Base-by-base conservation (phyloP, 2,329 filamentous ascomycete species). In the Tolypocladium capitatum region DNA sequence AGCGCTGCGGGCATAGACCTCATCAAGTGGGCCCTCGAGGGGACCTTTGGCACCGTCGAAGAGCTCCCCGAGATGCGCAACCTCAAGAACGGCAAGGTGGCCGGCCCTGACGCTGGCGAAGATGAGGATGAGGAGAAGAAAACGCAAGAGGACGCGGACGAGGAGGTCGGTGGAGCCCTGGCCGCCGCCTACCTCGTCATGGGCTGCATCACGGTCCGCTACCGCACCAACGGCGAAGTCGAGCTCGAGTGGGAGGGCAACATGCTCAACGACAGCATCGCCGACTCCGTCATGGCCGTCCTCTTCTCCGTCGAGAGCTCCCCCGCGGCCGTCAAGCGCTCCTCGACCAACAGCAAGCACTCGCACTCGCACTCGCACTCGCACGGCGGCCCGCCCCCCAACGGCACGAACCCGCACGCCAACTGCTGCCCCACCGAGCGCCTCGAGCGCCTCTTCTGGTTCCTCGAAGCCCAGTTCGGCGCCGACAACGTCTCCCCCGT, bases 241-340 rank as follows among this genome's bases (percentile, higher is more conserved):
- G 89, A 94, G 63, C 73, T 97, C 3, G 89, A 95, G 66, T 98
- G 92, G 92, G 91, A 97, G 63, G 92, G 90, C 49, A 98, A 97
- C 63, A 86, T 95, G 70, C 83, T 96, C 60, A 98, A 97, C 63
- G 92, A 98, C 60, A 87, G 89, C 51, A 94, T 98, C 59, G 92
- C 92, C n/a, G 92, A 98, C 66, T 89, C 92, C 16, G 85, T 97
- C 47, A 87, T 97, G 74, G 89, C 89, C 1, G 88, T 96, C 3
- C 75, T 98, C 11, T 81, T 95, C 56, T 90, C 86, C 0, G 86
- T 95, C 21, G 92, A 98, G 67, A 94, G 84, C 65, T 94, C 86
- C 47, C 92, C 91, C 5, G 92, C 92, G 14, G 91, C 92, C 13
- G 91, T 98, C 45, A 94, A 92, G 68, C 86, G 88, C 35, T 60